Conservation (phyloP, 78 protist genomes). For the Pigoraptor vietnamica region DNA sequence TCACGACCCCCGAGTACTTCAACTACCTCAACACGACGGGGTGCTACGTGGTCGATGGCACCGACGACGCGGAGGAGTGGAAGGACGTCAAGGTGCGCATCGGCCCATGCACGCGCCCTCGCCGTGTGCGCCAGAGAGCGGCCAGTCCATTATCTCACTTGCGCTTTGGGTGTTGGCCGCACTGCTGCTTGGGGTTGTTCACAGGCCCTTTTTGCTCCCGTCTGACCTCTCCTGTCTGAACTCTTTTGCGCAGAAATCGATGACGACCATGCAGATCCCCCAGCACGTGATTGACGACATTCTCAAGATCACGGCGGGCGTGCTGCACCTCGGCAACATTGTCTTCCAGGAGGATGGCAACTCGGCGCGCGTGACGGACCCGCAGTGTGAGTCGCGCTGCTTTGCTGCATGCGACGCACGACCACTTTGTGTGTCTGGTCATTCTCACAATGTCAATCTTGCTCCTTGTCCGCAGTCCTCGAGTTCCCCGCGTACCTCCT, state of each 20-base stretch:
- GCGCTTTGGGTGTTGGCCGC: not conserved
- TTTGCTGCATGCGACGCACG: not conserved
- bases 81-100: too few relatives aligned
- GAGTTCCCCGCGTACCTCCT: conserved; percentile 38
- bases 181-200: not conserved
- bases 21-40: conserved; percentile 44
- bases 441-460: not conserved
- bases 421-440: not conserved
- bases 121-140: not conserved
- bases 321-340: conserved; percentile 69
- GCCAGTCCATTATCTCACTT: too few relatives aligned
- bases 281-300: not conserved
- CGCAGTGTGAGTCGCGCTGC: not conserved
- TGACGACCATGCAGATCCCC: not conserved
- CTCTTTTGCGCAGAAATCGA: not conserved
- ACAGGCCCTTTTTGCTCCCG: not conserved
- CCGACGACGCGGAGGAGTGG: conserved; percentile 77
- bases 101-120: conserved; percentile 30
- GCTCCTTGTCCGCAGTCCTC: too few relatives aligned
- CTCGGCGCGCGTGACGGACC: conserved; percentile 1
- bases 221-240: not conserved
- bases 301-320: conserved; percentile 72
- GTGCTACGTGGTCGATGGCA: conserved; percentile 54
- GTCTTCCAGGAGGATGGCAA: not conserved
- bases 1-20: conserved; percentile 53